Evolutionary conservation across 83 land plant genomes (phyloP), one percentile per base, ranked within the genome.

Genomic region (Diphasiastrum complanatum): DNA sequence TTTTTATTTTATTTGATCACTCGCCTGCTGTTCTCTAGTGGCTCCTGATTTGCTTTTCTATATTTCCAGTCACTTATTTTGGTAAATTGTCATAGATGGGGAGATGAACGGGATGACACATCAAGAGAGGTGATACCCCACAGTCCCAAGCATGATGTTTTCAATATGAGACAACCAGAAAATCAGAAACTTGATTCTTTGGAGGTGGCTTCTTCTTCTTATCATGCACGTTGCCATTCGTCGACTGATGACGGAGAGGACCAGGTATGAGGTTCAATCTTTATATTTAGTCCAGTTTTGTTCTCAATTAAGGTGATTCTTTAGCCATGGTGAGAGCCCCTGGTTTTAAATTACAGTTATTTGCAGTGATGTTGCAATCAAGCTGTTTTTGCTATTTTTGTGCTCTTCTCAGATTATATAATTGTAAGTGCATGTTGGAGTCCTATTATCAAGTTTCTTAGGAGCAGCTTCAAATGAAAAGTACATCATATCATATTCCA

Each of bases 51-150:
- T 38, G 24, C 31, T 5, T 37, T 12, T 30, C 2, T 47, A 26
- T 65, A 38, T 48, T 35, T 33, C 22, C 41, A 55, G 33, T 33
- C 43, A 52, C 26, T 53, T 5, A 54, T 12, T 26, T 27, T 18
- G 47, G 29, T 23, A 47, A 36, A 16, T 46, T 63, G 6, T 10
- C 27, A 31, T 30, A 72, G 75, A 46, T 56, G 54, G n/a, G 70
- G 70, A 48, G 75, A 72, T 33, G 75, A 72, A 19, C 46, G 51
- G 41, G 75, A 65, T 48, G 75, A 72, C n/a, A 49, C 70, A 0
- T 60, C 75, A 27, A 58, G 49, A 60, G 70, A 72, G 45, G 28
- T 57, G 60, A 58, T 26, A 45, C 52, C 55, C 8, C 48, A 52
- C 12, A 61, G 41, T 60, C 18, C 65, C 32, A 48, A 52, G 48